Conservation (phyloP, 106 monocot species). For the Chionographis japonica region DNA sequence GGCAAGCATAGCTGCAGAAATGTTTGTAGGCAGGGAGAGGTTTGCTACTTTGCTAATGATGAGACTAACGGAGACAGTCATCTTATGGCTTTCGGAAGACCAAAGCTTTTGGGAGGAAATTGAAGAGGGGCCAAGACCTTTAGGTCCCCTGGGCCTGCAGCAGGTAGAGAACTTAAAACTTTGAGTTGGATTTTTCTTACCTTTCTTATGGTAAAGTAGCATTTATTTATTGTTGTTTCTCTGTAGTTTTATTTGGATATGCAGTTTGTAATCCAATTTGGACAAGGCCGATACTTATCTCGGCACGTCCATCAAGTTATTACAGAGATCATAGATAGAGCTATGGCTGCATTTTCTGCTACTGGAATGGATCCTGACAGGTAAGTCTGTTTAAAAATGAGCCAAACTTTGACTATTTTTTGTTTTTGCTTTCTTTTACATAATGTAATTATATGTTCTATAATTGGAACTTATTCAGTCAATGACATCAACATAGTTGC, state of each 20-base stretch:
- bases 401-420: not conserved
- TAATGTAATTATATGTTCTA: not conserved
- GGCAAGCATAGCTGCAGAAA: slow-evolving; percentile 67
- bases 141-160: slow-evolving; percentile 80
- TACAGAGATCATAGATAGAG: slow-evolving; percentile 74
- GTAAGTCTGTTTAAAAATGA: slow-evolving; percentile 21
- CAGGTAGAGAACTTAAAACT: slow-evolving; percentile 42
- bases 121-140: slow-evolving; percentile 66
- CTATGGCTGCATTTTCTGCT: slow-evolving; percentile 81
- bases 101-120: slow-evolving; percentile 96
- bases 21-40: slow-evolving; percentile 93
- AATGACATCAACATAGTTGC: no score
- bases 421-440: not conserved
- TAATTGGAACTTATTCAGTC: no score
- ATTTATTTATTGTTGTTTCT: slow-evolving; percentile 8
- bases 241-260: slow-evolving; percentile 95
- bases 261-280: slow-evolving; percentile 85
- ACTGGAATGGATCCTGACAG: slow-evolving; percentile 81
- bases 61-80: slow-evolving; percentile 84
- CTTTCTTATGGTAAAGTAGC: not conserved
- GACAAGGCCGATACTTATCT: slow-evolving; percentile 86
- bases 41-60: slow-evolving; percentile 87
- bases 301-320: slow-evolving; percentile 85
- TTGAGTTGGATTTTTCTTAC: not conserved
- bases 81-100: slow-evolving; percentile 82